Percentiles rank a stretch among this genome's conserved stretches.
These are phyloP conservation scores for Trypanosoma avium DNA, from an alignment of 208 protist species.

Conservation along the genomic window DNA sequence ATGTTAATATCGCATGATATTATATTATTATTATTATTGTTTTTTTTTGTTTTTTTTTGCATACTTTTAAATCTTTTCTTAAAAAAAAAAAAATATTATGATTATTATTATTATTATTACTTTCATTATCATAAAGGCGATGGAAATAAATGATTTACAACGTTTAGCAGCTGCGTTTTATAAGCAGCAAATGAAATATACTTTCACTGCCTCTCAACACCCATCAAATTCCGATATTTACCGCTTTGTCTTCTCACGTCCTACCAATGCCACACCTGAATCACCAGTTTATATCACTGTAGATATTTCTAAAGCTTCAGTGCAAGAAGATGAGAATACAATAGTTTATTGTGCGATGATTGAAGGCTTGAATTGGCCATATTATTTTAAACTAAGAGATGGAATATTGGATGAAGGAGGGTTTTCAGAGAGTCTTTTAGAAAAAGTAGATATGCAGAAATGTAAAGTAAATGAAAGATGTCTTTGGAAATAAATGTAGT, in stretches of 20 bases:
- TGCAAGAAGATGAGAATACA: constrained; percentile 2
- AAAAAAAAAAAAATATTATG: background rate
- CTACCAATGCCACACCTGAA: constrained; percentile 25
- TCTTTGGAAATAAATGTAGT: constrained; percentile 23
- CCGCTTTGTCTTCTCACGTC: constrained; percentile 29
- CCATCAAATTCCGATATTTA: constrained; percentile 24
- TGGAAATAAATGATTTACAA: constrained; percentile 29
- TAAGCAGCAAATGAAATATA: constrained; percentile 21
- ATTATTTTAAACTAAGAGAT: constrained; percentile 22
- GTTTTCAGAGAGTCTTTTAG: constrained; percentile 22
- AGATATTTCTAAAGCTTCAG: constrained; percentile 13
- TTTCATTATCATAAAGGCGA: background rate
- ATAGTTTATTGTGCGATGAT: constrained; percentile 25
- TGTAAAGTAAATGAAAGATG: constrained; percentile 28
- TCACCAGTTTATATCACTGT: constrained; percentile 28
- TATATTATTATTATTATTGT: too few species aligned
- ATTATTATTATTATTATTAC: constrained; percentile 9
- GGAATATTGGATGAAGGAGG: constrained; percentile 10
- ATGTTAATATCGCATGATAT: too few species aligned
- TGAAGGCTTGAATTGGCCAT: constrained; percentile 28
- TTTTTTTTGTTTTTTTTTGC: constrained; percentile 13
- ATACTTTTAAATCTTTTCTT: constrained; percentile 3
- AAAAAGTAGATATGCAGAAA: constrained; percentile 27
- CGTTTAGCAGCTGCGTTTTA: constrained; percentile 20
- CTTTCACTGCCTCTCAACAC: constrained; percentile 27